These are phyloP conservation scores for Morella rubra DNA, from an alignment of 306 rosid species.

Conservation along the genomic window DNA sequence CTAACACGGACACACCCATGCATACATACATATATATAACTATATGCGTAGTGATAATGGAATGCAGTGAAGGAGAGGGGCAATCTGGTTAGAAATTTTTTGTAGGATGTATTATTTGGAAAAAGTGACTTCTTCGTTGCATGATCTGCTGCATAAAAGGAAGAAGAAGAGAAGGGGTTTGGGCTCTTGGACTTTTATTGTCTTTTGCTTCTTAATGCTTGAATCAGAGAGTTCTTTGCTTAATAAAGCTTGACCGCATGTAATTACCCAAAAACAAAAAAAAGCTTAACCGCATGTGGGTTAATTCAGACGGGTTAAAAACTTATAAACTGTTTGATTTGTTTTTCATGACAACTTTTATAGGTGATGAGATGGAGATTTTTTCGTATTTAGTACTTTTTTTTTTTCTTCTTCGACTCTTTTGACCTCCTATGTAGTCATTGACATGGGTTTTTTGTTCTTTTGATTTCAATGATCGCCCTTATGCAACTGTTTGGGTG, in stretches of 20 bases:
- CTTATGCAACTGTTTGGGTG: background rate
- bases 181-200: background rate
- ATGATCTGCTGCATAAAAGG: background rate
- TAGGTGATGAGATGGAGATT: background rate
- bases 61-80: too few species aligned
- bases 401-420: background rate
- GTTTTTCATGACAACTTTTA: background rate
- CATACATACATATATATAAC: background rate
- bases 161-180: background rate
- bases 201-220: background rate
- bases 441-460: background rate
- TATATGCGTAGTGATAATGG: too few species aligned
- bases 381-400: background rate
- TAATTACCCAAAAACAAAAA: background rate
- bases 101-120: background rate
- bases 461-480: background rate
- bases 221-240: background rate
- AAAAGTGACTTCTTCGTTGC: background rate
- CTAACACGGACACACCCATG: background rate
- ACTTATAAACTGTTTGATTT: background rate
- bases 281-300: background rate
- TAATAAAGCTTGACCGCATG: background rate
- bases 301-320: background rate
- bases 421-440: background rate
- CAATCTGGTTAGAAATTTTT: background rate